Base-by-base conservation (phyloP, 2,329 filamentous ascomycete species). In the Fusarium domesticum region DNA sequence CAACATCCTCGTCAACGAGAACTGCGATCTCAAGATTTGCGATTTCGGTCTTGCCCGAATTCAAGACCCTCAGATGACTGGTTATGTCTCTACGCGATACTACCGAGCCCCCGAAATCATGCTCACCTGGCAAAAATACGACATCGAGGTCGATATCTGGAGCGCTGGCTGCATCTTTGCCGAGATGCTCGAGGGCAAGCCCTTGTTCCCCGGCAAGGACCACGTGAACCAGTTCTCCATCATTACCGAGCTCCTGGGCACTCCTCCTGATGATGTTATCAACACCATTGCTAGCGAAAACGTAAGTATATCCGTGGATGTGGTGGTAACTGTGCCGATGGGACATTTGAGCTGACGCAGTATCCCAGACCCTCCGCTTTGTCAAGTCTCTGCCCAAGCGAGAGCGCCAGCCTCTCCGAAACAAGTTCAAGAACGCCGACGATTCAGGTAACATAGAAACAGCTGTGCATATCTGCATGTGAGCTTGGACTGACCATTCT, bases 121-220 rank as follows among this genome's bases (percentile, higher is more conserved):
- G 93, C 89, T 98, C 66, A 97, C 93, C 54, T 98, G 93, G 93
- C 93, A 98, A 76, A 98, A 98, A 75, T 98, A 98, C 72, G 93
- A 98, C 60, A 85, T 97, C 37, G 93, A 97, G 73, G 93, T 98
- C 46, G 93, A 98, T 67, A 96, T 98, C 66, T 98, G 93, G 93
- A 97, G 93, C 67, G 92, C 92, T 15, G 93, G 93, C 49, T 98
- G 93, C 72, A 98, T 98, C 66, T 97, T 98, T 61, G 93, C 93
- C 33, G 93, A 98, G 73, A 98, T 98, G 93, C 80, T 98, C 47
- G 92, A 96, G 73, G 93, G 93, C 65, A 97, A 97, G 74, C 93
- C 93, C 23, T 75, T 98, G 17, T 98, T 98, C 77, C 93, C 93
- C 1, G 93, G 93, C 67, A 98, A 98, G 74, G 93, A 98, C 65